Conservation (phyloP, 345 rosid genomes). For the Erucastrum elatum region DNA sequence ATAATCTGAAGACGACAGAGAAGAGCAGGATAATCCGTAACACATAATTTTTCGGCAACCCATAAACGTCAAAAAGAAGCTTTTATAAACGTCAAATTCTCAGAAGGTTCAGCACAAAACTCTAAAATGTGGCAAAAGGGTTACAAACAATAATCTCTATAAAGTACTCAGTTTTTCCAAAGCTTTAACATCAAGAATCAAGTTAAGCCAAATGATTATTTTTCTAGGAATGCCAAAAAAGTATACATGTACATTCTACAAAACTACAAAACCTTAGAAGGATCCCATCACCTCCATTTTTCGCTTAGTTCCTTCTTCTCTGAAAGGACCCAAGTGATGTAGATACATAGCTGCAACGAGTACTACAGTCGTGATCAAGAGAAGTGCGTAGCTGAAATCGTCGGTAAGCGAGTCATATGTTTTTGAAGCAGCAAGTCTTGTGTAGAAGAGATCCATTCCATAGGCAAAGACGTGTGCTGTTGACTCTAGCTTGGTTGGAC, state of each 20-base stretch:
- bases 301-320: constrained; percentile 90
- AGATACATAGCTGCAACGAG: constrained; percentile 70
- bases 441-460: constrained; percentile 92
- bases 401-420: constrained; percentile 96
- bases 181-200: constrained; percentile 25
- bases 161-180: constrained; percentile 29
- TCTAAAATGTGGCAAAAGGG: constrained; percentile 22
- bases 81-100: not conserved
- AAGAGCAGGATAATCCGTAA: too few relatives aligned
- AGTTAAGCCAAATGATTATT: not conserved
- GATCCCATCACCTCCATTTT: constrained; percentile 69
- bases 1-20: too few relatives aligned
- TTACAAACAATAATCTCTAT: constrained; percentile 10
- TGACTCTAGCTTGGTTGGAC: constrained; percentile 93
- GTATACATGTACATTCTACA: constrained; percentile 16
- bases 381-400: constrained; percentile 89
- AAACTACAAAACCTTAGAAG: not conserved
- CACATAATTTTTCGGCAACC: too few relatives aligned
- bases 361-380: constrained; percentile 80
- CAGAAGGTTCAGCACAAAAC: constrained; percentile 16
- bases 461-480: constrained; percentile 83
- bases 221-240: constrained; percentile 11
- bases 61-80: not conserved
- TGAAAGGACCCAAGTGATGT: constrained; percentile 78
- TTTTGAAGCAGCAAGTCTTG: constrained; percentile 90